phyloP scores from a whole-genome alignment of 139 green algal genomes.

The Micractinium sp. region DNA sequence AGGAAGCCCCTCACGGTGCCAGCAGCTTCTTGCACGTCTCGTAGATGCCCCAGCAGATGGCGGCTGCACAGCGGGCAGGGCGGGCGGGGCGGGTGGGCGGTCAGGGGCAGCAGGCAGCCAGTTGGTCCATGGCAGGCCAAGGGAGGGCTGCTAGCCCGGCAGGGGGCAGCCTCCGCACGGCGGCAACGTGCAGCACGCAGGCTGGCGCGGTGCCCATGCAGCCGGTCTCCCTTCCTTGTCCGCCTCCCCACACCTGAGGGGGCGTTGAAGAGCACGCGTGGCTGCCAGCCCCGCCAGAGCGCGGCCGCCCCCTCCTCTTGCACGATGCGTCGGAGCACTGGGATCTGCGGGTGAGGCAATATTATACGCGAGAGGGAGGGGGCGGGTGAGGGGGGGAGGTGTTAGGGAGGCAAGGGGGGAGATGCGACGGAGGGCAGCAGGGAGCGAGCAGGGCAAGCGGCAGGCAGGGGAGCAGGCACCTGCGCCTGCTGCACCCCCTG shows the following conservation, averaged over 20 bases:
- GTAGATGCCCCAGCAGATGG: constrained; percentile 97
- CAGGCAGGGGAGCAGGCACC: background rate
- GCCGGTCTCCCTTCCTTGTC: too few relatives aligned
- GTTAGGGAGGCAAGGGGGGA: background rate
- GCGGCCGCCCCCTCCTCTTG: constrained; percentile 80
- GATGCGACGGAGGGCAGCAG: too few relatives aligned
- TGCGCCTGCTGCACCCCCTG: background rate
- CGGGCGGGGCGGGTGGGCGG: background rate
- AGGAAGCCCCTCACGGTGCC: background rate
- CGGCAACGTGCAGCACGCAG: too few relatives aligned
- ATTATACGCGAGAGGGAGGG: background rate
- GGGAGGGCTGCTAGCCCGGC: background rate
- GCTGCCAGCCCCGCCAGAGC: constrained; percentile 82
- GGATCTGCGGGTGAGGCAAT: constrained; percentile 52
- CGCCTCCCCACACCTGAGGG: constrained; percentile 49
- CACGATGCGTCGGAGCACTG: constrained; percentile 74
- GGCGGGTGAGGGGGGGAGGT: too few relatives aligned
- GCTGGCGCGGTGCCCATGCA: background rate
- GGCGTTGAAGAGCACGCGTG: constrained; percentile 94
- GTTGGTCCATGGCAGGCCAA: background rate
- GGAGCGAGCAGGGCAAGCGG: background rate
- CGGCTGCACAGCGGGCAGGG: constrained; percentile 66
- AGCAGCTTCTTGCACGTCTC: constrained; percentile 87
- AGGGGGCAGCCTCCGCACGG: too few relatives aligned
- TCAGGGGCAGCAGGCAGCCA: background rate